Conservation (phyloP, 352 stramenopile species). For the Phytophthora pini region DNA sequence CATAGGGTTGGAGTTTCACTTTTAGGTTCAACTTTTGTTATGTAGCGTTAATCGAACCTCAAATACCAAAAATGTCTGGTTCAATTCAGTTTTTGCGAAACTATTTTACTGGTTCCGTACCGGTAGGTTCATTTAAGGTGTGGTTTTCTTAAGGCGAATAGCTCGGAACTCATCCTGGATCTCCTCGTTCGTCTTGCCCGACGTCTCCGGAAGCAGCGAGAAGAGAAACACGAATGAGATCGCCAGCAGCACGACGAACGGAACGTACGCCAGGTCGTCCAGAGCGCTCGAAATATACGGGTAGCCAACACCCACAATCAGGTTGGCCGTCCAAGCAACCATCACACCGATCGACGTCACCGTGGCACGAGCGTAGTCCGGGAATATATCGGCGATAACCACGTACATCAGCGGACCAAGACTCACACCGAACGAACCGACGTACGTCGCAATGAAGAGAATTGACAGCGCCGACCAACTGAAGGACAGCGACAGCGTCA, state of each 20-base stretch:
- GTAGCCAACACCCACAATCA: conserved; percentile 59
- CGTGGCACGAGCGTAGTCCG: conserved; percentile 46
- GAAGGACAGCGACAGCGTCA: conserved; percentile 43
- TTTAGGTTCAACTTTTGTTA: too few relatives aligned
- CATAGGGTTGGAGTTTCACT: too few relatives aligned
- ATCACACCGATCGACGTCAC: conserved; percentile 38
- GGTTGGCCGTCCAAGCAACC: conserved; percentile 43
- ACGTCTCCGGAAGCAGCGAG: conserved; percentile 48
- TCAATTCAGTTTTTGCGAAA: too few relatives aligned
- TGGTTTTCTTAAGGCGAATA: conserved; percentile 33
- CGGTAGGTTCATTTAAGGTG: too few relatives aligned
- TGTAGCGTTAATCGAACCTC: too few relatives aligned
- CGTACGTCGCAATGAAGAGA: conserved; percentile 44
- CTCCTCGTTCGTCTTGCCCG: conserved; percentile 55
- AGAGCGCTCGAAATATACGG: conserved; percentile 48
- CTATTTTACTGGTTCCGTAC: too few relatives aligned
- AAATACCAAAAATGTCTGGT: too few relatives aligned
- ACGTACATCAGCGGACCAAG: conserved; percentile 49
- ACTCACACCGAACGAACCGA: conserved; percentile 40
- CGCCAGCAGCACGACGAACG: conserved; percentile 38
- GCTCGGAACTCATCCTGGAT: conserved; percentile 56
- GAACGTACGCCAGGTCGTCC: conserved; percentile 40
- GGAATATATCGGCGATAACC: conserved; percentile 56
- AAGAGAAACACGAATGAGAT: conserved; percentile 43
- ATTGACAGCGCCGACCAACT: conserved; percentile 41